A percentile compares a stretch with the other conserved stretches of the same genome.
Conservation (phyloP, 179 eudicot species). For the Pouteria campechiana region DNA sequence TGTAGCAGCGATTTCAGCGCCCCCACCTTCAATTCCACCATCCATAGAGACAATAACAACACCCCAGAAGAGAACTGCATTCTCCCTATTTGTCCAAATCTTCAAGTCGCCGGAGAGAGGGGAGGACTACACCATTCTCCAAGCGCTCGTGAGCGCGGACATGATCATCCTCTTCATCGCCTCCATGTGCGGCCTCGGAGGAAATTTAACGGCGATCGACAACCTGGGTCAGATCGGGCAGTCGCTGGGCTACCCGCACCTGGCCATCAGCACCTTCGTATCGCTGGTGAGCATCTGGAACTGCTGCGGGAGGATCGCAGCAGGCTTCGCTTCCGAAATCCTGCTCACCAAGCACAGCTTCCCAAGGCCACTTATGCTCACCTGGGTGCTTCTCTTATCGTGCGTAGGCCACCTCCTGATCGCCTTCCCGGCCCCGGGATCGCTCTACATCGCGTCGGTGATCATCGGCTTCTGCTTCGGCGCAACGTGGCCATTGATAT, state of each 20-base stretch:
- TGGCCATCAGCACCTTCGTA: constrained; percentile 17
- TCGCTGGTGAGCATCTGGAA: constrained; percentile 32
- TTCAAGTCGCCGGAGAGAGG: constrained; percentile 22
- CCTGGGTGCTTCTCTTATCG: constrained; percentile 12
- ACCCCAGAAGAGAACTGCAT: not conserved
- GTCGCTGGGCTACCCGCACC: constrained; percentile 16
- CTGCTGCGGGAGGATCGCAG: constrained; percentile 13
- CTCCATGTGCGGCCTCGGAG: constrained; percentile 20
- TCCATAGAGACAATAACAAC: too few relatives aligned
- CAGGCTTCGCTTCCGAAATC: constrained; percentile 19
- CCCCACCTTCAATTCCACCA: not conserved
- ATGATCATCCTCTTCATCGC: constrained; percentile 19
- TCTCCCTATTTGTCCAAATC: constrained; percentile 5
- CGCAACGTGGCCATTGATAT: constrained; percentile 24
- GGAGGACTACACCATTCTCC: constrained; percentile 27
- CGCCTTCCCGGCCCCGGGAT: constrained; percentile 17
- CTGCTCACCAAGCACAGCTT: constrained; percentile 16
- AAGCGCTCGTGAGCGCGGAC: constrained; percentile 30
- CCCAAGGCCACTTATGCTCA: constrained; percentile 22
- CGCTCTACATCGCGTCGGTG: constrained; percentile 22
- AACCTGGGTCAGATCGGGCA: constrained; percentile 35
- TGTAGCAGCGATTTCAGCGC: not conserved
- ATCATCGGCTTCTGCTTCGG: constrained; percentile 31
- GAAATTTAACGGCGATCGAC: constrained; percentile 25
- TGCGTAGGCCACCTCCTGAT: constrained; percentile 24